Base-by-base conservation (phyloP, 1,284 basidiomycete genomes). In the Trichosporon sp. region DNA sequence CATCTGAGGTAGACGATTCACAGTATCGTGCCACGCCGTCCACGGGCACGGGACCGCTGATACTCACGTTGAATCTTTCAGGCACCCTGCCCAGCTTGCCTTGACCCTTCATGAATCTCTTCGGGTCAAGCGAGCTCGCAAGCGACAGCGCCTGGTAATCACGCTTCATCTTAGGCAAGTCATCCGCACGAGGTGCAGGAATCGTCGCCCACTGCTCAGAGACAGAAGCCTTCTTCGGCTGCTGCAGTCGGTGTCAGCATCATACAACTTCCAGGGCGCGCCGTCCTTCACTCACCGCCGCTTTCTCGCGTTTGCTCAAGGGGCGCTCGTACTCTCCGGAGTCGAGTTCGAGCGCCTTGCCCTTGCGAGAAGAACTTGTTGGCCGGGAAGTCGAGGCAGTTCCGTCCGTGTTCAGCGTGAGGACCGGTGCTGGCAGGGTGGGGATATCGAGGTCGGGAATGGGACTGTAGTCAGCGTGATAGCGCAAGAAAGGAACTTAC, bases 71-170 rank as follows among this genome's bases (percentile, higher is more conserved):
- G 84, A 97, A 96, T 77, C 91, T 90, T 83, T 95, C 95, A 12
- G 91, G 95, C 31, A 96, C 85, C 73, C 91, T 85, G 79, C 83
- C 84, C 70, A 74, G 90, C 84, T 91, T 93, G 84, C 91, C 90
- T 56, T 92, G 93, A 54, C 78, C 92, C 89, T 86, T 95, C 86
- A 98, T 96, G 86, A 98, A 98, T 40, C 95, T 88, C 84, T 98
- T 99, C 6, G 96, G 96, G 80, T 99, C 96, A 43, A 99, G 88
- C 70, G 95, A 91, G 80, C 96, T 96, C 65, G 92, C 90, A 67
- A 99, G 86, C 26, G 94, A 90, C 67, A 98, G 86, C 1, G 96
- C 94, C 82, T 98, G 94, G 43, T 98, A 92, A 85, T 99, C 96
- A 70, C 92, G 90, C 78, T 94, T 88, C 75, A 98, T 87, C 70